phyloP scores from a whole-genome alignment of 768 basidiomycete genomes.

The Russula sp. region DNA sequence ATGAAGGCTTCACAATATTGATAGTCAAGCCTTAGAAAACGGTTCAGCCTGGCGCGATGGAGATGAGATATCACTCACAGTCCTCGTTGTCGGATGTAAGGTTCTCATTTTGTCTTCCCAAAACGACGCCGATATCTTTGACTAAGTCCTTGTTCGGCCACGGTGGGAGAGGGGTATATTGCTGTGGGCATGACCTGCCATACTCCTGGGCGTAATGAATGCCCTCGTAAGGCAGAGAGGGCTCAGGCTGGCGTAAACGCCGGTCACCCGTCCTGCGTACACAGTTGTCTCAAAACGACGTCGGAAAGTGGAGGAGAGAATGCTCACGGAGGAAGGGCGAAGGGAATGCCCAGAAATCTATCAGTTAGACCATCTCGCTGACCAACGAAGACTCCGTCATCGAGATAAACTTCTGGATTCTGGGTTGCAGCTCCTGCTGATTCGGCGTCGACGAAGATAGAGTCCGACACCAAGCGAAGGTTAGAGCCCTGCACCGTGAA shows the following conservation, averaged over 20 bases:
- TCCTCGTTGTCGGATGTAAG: slow-evolving; percentile 20
- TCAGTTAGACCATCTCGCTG: slow-evolving; percentile 22
- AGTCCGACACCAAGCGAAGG: neutral
- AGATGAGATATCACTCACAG: slow-evolving; percentile 17
- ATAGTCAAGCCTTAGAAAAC: too few species aligned
- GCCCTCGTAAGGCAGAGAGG: slow-evolving; percentile 18
- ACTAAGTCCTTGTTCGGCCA: neutral
- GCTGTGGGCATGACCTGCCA: slow-evolving; percentile 27
- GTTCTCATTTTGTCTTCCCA: neutral
- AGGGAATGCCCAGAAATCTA: slow-evolving; percentile 38
- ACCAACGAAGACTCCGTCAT: slow-evolving; percentile 28
- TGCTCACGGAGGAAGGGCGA: slow-evolving; percentile 34
- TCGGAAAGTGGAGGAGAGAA: neutral
- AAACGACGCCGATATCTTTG: neutral
- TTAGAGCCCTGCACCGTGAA: neutral
- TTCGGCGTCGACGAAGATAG: neutral
- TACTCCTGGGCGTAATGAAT: slow-evolving; percentile 17
- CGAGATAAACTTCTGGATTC: slow-evolving; percentile 24
- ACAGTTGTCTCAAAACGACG: too few species aligned
- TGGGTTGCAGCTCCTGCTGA: neutral
- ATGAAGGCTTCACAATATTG: too few species aligned
- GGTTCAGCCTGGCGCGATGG: neutral
- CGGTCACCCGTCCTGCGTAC: slow-evolving; percentile 27
- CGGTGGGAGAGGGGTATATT: slow-evolving; percentile 12
- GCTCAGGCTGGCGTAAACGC: slow-evolving; percentile 32